A percentile compares a stretch with the other conserved stretches of the same genome.
phyloP scores from a whole-genome alignment of 2,329 filamentous ascomycete genomes.

The Monosporascus sp. region DNA sequence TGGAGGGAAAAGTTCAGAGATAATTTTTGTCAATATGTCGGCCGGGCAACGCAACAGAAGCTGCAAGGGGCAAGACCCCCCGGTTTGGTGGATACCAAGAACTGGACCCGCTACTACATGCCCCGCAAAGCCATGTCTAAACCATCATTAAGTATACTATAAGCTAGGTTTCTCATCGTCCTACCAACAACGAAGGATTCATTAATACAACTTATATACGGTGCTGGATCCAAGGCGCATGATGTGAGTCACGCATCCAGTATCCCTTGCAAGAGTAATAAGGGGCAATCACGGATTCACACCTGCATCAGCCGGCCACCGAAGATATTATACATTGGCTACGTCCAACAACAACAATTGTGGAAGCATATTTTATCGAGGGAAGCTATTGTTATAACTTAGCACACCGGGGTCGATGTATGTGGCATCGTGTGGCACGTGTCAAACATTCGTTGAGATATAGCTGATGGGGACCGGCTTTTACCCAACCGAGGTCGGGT shows the following conservation, averaged over 20 bases:
- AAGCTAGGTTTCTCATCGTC: constrained; percentile 11
- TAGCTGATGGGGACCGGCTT: too few relatives aligned
- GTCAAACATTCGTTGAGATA: too few relatives aligned
- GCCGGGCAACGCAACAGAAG: constrained; percentile 16
- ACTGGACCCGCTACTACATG: not conserved
- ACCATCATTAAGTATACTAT: not conserved
- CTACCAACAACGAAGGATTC: constrained; percentile 19
- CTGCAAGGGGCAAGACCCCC: not conserved
- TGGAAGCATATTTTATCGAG: not conserved
- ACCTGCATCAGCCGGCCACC: not conserved
- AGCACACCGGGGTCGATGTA: too few relatives aligned
- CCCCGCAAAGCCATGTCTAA: not conserved
- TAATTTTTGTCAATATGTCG: constrained; percentile 8
- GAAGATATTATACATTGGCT: not conserved
- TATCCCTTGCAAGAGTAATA: not conserved
- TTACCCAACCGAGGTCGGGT: too few relatives aligned
- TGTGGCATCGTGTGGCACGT: too few relatives aligned
- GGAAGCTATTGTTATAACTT: too few relatives aligned
- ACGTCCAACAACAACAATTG: not conserved
- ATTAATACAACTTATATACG: not conserved
- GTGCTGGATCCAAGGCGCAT: not conserved
- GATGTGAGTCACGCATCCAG: not conserved
- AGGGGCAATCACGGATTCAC: not conserved
- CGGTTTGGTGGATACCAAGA: not conserved
- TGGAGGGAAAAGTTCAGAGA: not conserved